These are phyloP conservation scores for Porphyrellus sp. DNA, from an alignment of 1,284 basidiomycete genomes.

Conservation along the genomic window DNA sequence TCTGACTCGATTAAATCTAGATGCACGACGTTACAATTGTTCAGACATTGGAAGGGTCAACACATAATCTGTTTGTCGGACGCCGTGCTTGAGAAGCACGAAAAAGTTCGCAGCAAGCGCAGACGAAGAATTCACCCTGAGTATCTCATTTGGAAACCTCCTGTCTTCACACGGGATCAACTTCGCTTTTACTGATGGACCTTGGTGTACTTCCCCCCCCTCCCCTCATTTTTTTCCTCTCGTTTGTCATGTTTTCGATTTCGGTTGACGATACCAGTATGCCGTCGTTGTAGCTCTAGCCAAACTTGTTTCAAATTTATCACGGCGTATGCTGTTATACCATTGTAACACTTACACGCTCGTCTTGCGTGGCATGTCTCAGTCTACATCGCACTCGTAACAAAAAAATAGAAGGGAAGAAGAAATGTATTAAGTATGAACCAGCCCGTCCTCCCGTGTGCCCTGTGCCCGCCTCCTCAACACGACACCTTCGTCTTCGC, in stretches of 20 bases:
- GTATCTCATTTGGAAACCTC: conserved; percentile 89
- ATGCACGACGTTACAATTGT: conserved; percentile 90
- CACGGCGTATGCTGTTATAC: conserved; percentile 14
- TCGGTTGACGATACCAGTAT: conserved; percentile 8
- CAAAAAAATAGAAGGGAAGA: neutral
- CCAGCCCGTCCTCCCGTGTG: neutral
- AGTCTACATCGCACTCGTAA: neutral
- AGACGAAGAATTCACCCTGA: conserved; percentile 80
- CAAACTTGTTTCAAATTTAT: conserved; percentile 11
- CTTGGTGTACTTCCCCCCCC: neutral
- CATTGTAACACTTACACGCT: conserved; percentile 12
- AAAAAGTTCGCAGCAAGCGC: conserved; percentile 80
- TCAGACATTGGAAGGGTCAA: conserved; percentile 95
- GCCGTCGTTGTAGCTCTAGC: conserved; percentile 33
- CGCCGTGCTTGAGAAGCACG: conserved; percentile 86
- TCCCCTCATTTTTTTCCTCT: neutral
- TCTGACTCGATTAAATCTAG: conserved; percentile 40
- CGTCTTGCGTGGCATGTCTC: conserved; percentile 1
- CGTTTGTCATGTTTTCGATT: neutral
- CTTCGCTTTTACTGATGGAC: conserved; percentile 75
- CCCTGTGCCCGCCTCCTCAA: conserved; percentile 23
- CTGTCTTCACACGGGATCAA: conserved; percentile 87
- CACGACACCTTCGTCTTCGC: conserved; percentile 15
- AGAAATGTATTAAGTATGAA: conserved; percentile 14
- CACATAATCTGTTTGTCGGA: conserved; percentile 94